Percentiles rank a stretch among this genome's conserved stretches.
Evolutionary conservation across 2,329 filamentous ascomycete species (phyloP).

Genomic region (Gaeumannomyces sp.): DNA sequence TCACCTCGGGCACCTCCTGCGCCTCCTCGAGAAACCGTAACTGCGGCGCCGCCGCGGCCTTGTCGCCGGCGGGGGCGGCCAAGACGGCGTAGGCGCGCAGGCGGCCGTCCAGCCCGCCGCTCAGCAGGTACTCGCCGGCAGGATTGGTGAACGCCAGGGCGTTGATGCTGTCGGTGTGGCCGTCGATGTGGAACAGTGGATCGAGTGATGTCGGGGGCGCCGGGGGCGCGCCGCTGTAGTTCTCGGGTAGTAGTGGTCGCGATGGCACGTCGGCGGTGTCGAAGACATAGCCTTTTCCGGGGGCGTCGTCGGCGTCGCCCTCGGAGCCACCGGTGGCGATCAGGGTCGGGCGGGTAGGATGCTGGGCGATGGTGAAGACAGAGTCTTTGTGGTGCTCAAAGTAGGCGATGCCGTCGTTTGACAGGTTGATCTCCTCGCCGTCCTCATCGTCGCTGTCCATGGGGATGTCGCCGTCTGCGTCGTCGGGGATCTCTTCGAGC

Average conservation of each 20-base stretch:
- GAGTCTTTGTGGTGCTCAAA: conserved; percentile 88
- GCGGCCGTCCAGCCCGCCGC: conserved; percentile 80
- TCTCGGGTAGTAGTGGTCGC: conserved; percentile 66
- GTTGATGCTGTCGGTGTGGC: conserved; percentile 88
- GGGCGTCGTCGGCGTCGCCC: conserved; percentile 50
- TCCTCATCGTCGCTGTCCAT: conserved; percentile 27
- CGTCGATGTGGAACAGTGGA: conserved; percentile 70
- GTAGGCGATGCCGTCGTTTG: conserved; percentile 90
- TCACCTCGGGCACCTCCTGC: conserved; percentile 90
- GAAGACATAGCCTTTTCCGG: conserved; percentile 80
- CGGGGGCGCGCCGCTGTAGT: conserved; percentile 63
- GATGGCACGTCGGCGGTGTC: conserved; percentile 60
- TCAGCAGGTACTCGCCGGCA: conserved; percentile 76
- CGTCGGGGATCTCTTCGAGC: conserved; percentile 68
- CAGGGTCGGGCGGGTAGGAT: conserved; percentile 70
- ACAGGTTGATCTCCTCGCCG: conserved; percentile 65
- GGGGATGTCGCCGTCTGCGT: conserved; percentile 44
- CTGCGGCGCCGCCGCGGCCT: conserved; percentile 28
- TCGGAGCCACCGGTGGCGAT: conserved; percentile 79
- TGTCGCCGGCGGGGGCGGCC: conserved; percentile 34
- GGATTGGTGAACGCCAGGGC: conserved; percentile 79
- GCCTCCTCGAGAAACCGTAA: conserved; percentile 65
- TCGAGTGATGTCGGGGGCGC: conserved; percentile 50
- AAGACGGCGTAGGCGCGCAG: conserved; percentile 62
- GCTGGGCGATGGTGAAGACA: conserved; percentile 91